These are phyloP conservation scores for Myotisia sp. DNA, from an alignment of 2,329 filamentous ascomycete genomes.

Conservation along the genomic window DNA sequence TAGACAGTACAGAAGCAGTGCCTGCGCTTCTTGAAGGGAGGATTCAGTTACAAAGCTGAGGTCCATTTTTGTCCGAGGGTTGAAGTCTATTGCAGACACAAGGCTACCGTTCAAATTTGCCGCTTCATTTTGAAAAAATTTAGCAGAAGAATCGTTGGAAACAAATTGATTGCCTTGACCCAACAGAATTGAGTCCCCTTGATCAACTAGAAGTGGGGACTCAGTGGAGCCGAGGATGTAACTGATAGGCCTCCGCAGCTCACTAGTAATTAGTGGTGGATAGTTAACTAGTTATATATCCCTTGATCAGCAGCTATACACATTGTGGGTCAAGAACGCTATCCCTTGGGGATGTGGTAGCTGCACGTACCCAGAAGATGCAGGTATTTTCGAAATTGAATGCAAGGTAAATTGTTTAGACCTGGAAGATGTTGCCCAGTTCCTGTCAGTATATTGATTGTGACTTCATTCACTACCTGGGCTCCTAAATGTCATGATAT, in stretches of 20 bases:
- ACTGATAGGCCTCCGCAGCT: constrained; percentile 1
- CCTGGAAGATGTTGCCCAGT: neutral
- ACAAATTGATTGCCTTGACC: neutral
- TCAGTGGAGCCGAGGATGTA: too few relatives aligned
- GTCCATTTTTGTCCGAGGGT: too few relatives aligned
- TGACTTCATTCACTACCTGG: constrained; percentile 1
- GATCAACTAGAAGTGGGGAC: constrained; percentile 2
- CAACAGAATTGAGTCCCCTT: neutral
- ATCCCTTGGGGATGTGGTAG: too few relatives aligned
- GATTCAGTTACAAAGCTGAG: constrained; percentile 2
- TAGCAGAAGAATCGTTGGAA: neutral
- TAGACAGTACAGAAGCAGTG: constrained; percentile 5
- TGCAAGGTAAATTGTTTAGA: neutral
- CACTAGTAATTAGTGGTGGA: neutral
- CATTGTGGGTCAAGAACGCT: too few relatives aligned
- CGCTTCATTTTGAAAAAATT: neutral
- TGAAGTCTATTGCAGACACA: neutral
- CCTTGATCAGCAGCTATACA: too few relatives aligned
- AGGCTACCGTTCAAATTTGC: neutral
- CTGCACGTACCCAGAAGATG: constrained; percentile 4
- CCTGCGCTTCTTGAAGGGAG: constrained; percentile 3
- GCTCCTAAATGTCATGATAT: neutral
- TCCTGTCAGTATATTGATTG: neutral
- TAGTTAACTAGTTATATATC: too few relatives aligned
- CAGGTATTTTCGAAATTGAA: constrained; percentile 4